A percentile compares a stretch with the other conserved stretches of the same genome.
These are phyloP conservation scores for Trichoderma semiorbis DNA, from an alignment of 2,329 filamentous ascomycete species.

Conservation along the genomic window DNA sequence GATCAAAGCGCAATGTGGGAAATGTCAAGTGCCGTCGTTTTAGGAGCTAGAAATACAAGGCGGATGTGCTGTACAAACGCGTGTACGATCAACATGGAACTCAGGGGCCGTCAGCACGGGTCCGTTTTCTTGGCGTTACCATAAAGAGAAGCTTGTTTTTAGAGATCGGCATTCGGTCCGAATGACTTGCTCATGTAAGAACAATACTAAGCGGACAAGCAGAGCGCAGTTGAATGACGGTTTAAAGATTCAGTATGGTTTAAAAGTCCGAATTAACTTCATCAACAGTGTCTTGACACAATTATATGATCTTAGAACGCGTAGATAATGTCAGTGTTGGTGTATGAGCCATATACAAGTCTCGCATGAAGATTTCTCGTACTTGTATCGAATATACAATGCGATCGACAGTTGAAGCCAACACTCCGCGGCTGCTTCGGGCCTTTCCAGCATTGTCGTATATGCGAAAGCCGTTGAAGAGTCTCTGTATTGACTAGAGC, in stretches of 20 bases:
- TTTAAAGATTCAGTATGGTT: not conserved
- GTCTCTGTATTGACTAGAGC: not conserved
- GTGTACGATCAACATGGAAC: not conserved
- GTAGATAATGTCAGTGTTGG: not conserved
- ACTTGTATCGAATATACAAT: not conserved
- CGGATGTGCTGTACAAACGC: not conserved
- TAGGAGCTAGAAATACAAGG: not conserved
- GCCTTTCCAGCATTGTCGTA: not conserved
- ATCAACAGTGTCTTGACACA: not conserved
- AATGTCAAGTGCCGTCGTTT: not conserved
- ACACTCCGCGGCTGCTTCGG: not conserved
- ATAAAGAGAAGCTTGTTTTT: slow-evolving; percentile 12
- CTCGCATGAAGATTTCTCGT: not conserved
- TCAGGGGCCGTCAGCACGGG: slow-evolving; percentile 7
- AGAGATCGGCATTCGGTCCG: slow-evolving; percentile 6
- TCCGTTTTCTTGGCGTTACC: not conserved
- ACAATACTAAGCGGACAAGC: not conserved
- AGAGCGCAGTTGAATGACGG: not conserved
- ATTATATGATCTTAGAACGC: not conserved
- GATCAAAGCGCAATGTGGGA: not conserved
- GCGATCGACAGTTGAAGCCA: not conserved
- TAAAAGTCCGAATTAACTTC: not conserved
- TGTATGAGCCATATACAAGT: not conserved
- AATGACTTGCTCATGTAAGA: not conserved
- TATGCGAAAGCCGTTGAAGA: not conserved